Evolutionary conservation across 306 rosid species (phyloP).

Genomic region (Quercus cerris): DNA sequence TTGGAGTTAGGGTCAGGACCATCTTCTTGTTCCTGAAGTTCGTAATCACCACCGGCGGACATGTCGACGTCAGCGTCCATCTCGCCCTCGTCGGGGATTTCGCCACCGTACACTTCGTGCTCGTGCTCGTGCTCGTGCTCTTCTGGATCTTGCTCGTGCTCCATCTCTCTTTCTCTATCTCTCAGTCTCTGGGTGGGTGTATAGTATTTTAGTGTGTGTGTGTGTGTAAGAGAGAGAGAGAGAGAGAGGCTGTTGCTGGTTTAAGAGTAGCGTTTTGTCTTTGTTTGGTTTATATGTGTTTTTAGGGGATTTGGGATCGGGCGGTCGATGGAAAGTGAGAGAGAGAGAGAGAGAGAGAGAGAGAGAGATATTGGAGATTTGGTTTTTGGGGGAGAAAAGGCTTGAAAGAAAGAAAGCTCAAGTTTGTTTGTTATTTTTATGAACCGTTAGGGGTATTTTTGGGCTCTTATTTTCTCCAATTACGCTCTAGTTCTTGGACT

Average conservation of each 20-base stretch:
- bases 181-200: not conserved
- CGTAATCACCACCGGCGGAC: conserved; percentile 46
- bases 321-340: not conserved
- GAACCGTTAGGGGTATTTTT: conserved; percentile 12
- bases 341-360: no score
- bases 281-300: no score
- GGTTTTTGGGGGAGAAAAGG: conserved; percentile 1
- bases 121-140: conserved; percentile 66
- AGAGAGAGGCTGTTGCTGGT: no score
- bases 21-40: conserved; percentile 13
- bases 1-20: conserved; percentile 47
- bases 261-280: no score
- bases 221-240: no score
- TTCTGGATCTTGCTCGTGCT: conserved; percentile 53
- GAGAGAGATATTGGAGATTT: not conserved
- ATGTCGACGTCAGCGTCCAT: conserved; percentile 51
- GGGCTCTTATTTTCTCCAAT: not conserved
- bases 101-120: conserved; percentile 75
- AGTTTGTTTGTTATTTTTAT: not conserved
- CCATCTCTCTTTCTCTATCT: conserved; percentile 20
- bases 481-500: not conserved
- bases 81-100: conserved; percentile 67
- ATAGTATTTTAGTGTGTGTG: not conserved
- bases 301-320: conserved; percentile 12
- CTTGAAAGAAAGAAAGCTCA: not conserved